Evolutionary conservation across 2,329 filamentous ascomycete species (phyloP).

Genomic region (Stromatinia cepivora): DNA sequence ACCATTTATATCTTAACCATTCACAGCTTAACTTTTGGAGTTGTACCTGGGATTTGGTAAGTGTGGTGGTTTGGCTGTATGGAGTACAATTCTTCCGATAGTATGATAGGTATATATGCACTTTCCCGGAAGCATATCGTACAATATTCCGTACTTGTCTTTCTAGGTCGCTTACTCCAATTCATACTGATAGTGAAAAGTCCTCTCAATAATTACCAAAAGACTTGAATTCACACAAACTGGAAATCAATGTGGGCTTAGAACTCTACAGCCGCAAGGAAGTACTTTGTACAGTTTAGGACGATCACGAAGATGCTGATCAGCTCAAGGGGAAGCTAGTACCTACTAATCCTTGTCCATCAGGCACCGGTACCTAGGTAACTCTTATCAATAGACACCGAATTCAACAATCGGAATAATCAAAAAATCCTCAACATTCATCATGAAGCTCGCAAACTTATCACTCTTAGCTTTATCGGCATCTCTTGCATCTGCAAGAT

Average conservation of each 20-base stretch:
- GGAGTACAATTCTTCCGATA: too few species aligned
- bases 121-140: not conserved
- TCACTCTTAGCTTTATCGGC: slow-evolving; percentile 58
- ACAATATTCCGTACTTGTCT: too few species aligned
- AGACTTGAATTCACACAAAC: too few species aligned
- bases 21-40: not conserved
- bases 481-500: slow-evolving; percentile 54
- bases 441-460: slow-evolving; percentile 52
- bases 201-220: too few species aligned
- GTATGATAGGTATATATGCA: not conserved
- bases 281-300: too few species aligned
- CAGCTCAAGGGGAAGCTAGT: not conserved
- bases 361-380: not conserved
- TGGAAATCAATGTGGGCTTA: too few species aligned
- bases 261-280: too few species aligned
- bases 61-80: not conserved
- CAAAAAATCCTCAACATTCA: slow-evolving; percentile 11
- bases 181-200: too few species aligned
- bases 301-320: not conserved
- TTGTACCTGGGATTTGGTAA: not conserved
- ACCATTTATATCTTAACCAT: not conserved
- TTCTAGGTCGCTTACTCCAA: too few species aligned
- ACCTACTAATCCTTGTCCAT: slow-evolving; percentile 13
- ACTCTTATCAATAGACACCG: not conserved
- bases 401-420: not conserved